These are phyloP conservation scores for Rhododendron ferrugineum DNA, from an alignment of 148 eudicot species.

Conservation along the genomic window DNA sequence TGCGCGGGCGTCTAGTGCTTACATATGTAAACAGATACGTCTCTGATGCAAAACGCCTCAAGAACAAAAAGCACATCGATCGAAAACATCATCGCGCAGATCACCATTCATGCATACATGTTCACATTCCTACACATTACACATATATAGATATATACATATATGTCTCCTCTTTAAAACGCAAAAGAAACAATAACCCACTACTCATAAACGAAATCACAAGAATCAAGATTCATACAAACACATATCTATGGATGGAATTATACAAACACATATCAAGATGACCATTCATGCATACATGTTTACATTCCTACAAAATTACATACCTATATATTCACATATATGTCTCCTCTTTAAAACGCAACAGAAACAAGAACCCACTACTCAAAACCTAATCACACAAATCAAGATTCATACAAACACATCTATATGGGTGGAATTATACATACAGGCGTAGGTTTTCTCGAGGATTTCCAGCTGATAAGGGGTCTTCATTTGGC, in stretches of 20 bases:
- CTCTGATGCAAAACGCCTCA: slow-evolving; percentile 24
- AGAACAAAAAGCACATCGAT: neutral
- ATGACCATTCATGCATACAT: neutral
- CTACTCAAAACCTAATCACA: neutral
- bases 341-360: slow-evolving; percentile 33
- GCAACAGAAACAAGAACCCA: neutral
- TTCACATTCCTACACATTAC: neutral
- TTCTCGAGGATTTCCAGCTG: slow-evolving; percentile 42
- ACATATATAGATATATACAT: neutral
- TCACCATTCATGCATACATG: neutral
- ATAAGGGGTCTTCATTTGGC: slow-evolving; percentile 54
- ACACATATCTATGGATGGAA: neutral
- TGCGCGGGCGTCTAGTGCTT: neutral
- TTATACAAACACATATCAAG: slow-evolving; percentile 21
- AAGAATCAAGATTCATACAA: neutral
- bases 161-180: slow-evolving; percentile 34
- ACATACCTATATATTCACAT: neutral
- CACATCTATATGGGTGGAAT: neutral
- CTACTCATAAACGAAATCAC: neutral
- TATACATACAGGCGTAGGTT: slow-evolving; percentile 35
- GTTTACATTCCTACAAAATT: neutral
- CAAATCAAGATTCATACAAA: neutral
- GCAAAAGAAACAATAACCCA: neutral
- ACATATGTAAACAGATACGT: slow-evolving; percentile 21
- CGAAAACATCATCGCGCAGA: neutral